Evolutionary conservation across 306 rosid genomes (phyloP).

Genomic region (Citrullus mucosospermus): DNA sequence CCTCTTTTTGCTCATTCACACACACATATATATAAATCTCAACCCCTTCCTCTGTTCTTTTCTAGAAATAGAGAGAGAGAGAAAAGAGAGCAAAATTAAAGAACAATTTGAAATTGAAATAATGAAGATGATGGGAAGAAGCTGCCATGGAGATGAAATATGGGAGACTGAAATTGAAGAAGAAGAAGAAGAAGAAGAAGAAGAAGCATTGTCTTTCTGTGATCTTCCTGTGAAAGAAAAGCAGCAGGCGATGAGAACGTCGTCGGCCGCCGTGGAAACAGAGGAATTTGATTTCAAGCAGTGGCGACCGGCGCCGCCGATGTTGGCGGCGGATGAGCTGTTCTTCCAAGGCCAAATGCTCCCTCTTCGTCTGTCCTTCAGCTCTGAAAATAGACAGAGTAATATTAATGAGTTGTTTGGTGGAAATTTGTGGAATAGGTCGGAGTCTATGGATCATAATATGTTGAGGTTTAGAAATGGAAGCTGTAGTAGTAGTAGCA

Average conservation of each 20-base stretch:
- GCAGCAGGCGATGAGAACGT: background rate
- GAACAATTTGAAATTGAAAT: background rate
- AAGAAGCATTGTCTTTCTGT: constrained; percentile 52
- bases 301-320: constrained; percentile 16
- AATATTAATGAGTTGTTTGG: too few species aligned
- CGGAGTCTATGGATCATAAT: constrained; percentile 26
- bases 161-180: constrained; percentile 3
- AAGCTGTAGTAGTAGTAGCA: constrained; percentile 38
- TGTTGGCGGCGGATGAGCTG: constrained; percentile 76
- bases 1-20: background rate
- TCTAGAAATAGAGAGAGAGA: background rate
- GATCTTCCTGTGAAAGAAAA: constrained; percentile 45
- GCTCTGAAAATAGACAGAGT: constrained; percentile 20
- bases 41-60: background rate
- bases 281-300: constrained; percentile 38
- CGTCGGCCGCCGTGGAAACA: background rate
- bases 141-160: constrained; percentile 7
- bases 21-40: background rate
- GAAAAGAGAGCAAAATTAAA: background rate
- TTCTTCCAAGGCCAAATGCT: constrained; percentile 84
- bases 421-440: background rate
- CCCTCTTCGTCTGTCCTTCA: constrained; percentile 40
- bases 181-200: constrained; percentile 27
- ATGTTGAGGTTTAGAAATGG: constrained; percentile 17
- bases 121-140: constrained; percentile 21